Conservation (phyloP, 2,329 filamentous ascomycete species). For the Pyrenophora tritici-repentis region DNA sequence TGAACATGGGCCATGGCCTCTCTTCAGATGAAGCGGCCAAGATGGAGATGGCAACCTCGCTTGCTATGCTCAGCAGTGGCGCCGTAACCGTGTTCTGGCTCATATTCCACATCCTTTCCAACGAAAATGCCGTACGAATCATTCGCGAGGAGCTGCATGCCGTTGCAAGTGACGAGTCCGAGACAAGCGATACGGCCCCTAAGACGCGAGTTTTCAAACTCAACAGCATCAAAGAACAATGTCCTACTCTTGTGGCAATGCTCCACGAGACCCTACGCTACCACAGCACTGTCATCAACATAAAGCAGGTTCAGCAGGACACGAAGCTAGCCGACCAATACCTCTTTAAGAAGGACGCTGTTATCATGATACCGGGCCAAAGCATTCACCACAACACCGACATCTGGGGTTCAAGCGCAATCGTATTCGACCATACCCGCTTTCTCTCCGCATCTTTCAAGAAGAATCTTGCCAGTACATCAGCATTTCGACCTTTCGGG, state of each 20-base stretch:
- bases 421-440: slow-evolving; percentile 42
- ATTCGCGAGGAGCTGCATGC: slow-evolving; percentile 40
- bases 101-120: slow-evolving; percentile 46
- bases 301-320: slow-evolving; percentile 46
- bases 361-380: slow-evolving; percentile 45
- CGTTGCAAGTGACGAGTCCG: slow-evolving; percentile 4
- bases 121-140: slow-evolving; percentile 33
- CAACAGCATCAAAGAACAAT: slow-evolving; percentile 41
- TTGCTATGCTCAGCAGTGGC: slow-evolving; percentile 52
- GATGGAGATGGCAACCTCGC: slow-evolving; percentile 49
- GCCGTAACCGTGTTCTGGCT: slow-evolving; percentile 51
- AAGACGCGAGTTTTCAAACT: slow-evolving; percentile 34
- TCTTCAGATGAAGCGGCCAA: slow-evolving; percentile 47
- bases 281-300: slow-evolving; percentile 46
- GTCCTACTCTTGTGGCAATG: slow-evolving; percentile 49
- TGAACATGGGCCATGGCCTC: slow-evolving; percentile 39
- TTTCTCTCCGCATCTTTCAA: slow-evolving; percentile 27
- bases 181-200: not conserved
- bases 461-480: slow-evolving; percentile 27
- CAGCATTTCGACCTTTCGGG: slow-evolving; percentile 44
- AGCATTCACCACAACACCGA: slow-evolving; percentile 38
- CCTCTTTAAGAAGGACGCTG: slow-evolving; percentile 44
- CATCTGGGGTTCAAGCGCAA: slow-evolving; percentile 41
- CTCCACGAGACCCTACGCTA: slow-evolving; percentile 52
- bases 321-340: slow-evolving; percentile 38